A percentile compares a stretch with the other conserved stretches of the same genome.
phyloP scores from a whole-genome alignment of 2,329 filamentous ascomycete species.

The Didymella lethalis region DNA sequence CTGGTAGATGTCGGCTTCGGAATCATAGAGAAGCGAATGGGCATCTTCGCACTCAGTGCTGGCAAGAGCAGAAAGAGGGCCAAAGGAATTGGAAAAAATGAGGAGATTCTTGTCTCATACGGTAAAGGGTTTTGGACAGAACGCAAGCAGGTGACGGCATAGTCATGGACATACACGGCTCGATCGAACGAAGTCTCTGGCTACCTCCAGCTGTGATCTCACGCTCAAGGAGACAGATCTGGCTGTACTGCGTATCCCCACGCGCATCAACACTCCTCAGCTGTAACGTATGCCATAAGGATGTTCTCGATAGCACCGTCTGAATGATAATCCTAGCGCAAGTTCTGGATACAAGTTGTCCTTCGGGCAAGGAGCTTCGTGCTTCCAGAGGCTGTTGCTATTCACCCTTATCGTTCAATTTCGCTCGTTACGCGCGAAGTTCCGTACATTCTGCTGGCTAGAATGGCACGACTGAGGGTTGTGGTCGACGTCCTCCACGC shows the following conservation, averaged over 20 bases:
- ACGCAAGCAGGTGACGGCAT: conserved; percentile 31
- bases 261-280: neutral
- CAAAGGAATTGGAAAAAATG: conserved; percentile 57
- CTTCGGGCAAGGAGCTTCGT: neutral
- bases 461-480: neutral
- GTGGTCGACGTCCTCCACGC: neutral
- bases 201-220: no score
- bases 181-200: neutral
- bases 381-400: neutral
- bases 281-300: neutral
- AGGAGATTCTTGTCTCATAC: conserved; percentile 63
- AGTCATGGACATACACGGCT: neutral
- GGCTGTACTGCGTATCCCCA: neutral
- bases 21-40: conserved; percentile 57
- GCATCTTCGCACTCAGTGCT: conserved; percentile 59
- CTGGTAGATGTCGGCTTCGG: conserved; percentile 48
- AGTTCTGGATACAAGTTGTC: neutral
- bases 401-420: neutral
- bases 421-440: neutral
- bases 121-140: conserved; percentile 61
- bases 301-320: neutral
- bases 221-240: no score
- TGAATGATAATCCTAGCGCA: neutral
- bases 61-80: conserved; percentile 58
- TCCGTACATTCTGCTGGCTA: neutral